Base-by-base conservation (phyloP, 2,329 filamentous ascomycete genomes). In the Sphaerulina musiva region DNA sequence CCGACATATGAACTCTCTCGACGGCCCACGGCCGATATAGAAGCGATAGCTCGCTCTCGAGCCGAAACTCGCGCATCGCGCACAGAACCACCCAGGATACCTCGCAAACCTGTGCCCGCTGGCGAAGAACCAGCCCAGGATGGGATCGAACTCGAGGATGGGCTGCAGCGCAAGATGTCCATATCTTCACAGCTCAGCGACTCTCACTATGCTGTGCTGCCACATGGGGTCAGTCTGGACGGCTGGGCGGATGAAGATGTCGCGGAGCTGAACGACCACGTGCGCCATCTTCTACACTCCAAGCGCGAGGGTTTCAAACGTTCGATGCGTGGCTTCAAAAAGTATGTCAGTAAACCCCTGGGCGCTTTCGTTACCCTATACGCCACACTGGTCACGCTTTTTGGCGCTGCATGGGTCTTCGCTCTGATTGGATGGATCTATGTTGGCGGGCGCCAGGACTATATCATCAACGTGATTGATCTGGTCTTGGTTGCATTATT, bases 351-450 rank as follows among this genome's bases (percentile, higher is more conserved):
- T 39, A 82, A 83, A 62, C 78, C 89, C 1, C 77, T 95, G 38
- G 89, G 89, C 1, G 89, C 93, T 66, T 78, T 91, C 51, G 86
- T 95, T 55, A 93, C 88, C 0, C 72, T 95, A 3, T 95, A 95
- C 69, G 89, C 88, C 7, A 84, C 80, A 1, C 76, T 92, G 17
- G 91, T 95, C 62, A 93, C 89, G 0, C 76, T 91, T 0, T 95
- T 95, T 63, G 89, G 89, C 65, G 76, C 92, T 10, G 87, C 87
- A 0, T 95, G 89, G 89, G 89, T 95, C 1, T 78, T 95, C n/a
- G 93, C 92, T 72, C 75, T 95, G 51, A 95, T 95, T 67, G 77
- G 81, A 46, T 95, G 89, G 89, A 88, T 93, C 66, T 90, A 89
- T 59, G 85, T 92, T 17, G 87, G 86, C 17, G 80, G 82, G 31